Evolutionary conservation across 305 asterid genomes (phyloP).

Genomic region (Solanum aculeatissimum): DNA sequence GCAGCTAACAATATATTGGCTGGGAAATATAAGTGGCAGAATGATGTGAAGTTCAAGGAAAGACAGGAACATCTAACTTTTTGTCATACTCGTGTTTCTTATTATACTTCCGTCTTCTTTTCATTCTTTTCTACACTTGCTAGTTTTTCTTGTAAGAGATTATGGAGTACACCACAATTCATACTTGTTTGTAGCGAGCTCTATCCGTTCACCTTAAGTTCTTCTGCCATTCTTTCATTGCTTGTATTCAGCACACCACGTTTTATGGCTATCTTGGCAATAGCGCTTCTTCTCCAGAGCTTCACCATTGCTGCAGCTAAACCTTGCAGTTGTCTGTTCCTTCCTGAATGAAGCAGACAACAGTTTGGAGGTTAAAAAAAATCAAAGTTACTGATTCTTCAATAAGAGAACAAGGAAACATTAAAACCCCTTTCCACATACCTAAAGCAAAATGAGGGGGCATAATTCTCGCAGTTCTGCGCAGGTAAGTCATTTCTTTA

Average conservation of each 20-base stretch:
- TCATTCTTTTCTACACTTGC: background rate
- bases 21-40: background rate
- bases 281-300: constrained; percentile 72
- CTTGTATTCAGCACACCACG: constrained; percentile 76
- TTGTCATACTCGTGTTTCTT: background rate
- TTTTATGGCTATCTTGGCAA: constrained; percentile 85
- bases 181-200: background rate
- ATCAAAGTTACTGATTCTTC: background rate
- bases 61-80: background rate
- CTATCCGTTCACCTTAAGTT: constrained; percentile 55
- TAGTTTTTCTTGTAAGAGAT: background rate
- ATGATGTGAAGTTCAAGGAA: background rate
- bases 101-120: background rate
- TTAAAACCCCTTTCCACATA: constrained; percentile 7
- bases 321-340: constrained; percentile 83
- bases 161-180: background rate
- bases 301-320: constrained; percentile 88
- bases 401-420: background rate
- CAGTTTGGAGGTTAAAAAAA: background rate
- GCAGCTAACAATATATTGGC: background rate
- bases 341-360: constrained; percentile 27
- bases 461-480: constrained; percentile 54
- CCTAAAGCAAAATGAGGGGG: constrained; percentile 95
- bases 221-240: constrained; percentile 91
- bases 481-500: constrained; percentile 61